Evolutionary conservation across 352 stramenopile species (phyloP).

Genomic region (Pythium brachiatum): DNA sequence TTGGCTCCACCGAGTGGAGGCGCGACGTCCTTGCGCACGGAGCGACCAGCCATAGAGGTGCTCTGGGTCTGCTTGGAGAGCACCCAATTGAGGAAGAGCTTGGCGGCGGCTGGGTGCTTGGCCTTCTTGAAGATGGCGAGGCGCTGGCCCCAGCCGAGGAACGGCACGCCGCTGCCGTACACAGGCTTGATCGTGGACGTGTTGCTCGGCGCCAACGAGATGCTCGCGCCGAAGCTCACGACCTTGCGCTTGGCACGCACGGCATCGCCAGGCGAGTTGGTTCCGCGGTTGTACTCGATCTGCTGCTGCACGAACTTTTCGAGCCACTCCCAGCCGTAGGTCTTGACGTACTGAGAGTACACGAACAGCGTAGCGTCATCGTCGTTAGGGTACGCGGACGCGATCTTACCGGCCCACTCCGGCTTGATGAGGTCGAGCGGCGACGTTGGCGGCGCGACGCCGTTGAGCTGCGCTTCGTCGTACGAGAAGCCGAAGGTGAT

Average conservation of each 20-base stretch:
- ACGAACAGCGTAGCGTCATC: slow-evolving; percentile 52
- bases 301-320: slow-evolving; percentile 39
- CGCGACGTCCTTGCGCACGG: slow-evolving; percentile 36
- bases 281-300: slow-evolving; percentile 34
- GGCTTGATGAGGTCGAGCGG: slow-evolving; percentile 34
- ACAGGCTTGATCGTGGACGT: not conserved
- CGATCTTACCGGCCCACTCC: slow-evolving; percentile 38
- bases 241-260: slow-evolving; percentile 30
- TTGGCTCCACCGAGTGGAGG: not conserved
- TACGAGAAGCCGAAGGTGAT: slow-evolving; percentile 49
- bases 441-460: slow-evolving; percentile 12
- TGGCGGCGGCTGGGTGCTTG: slow-evolving; percentile 45
- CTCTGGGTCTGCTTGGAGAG: slow-evolving; percentile 36
- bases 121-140: slow-evolving; percentile 58
- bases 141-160: slow-evolving; percentile 46
- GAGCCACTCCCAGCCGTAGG: slow-evolving; percentile 56
- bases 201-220: slow-evolving; percentile 1
- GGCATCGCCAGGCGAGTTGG: slow-evolving; percentile 29
- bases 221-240: slow-evolving; percentile 26
- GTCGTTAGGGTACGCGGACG: slow-evolving; percentile 47
- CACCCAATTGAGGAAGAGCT: slow-evolving; percentile 61
- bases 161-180: slow-evolving; percentile 27
- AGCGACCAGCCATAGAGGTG: slow-evolving; percentile 24
- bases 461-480: slow-evolving; percentile 26
- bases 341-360: slow-evolving; percentile 42